phyloP scores from a whole-genome alignment of 2,329 filamentous ascomycete genomes.

The Scedosporium dehoogii region DNA sequence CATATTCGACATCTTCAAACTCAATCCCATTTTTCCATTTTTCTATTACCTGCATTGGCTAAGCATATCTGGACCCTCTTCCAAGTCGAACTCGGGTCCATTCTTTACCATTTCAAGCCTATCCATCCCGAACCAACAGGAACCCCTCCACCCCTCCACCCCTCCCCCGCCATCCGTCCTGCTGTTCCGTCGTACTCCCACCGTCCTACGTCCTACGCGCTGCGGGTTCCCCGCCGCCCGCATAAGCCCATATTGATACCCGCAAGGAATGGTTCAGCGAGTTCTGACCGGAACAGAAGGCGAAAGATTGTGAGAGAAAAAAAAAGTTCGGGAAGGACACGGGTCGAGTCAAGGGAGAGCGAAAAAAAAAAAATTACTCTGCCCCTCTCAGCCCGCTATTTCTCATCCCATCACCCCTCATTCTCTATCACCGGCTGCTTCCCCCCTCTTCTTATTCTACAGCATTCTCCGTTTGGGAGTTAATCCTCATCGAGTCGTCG shows the following conservation, averaged over 20 bases:
- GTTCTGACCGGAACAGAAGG: background rate
- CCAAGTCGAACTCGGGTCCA: no score
- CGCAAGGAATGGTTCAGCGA: conserved; percentile 4
- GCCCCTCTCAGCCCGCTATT: conserved; percentile 6
- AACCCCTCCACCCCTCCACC: background rate
- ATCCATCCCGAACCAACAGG: no score
- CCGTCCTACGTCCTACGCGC: background rate
- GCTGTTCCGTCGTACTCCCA: background rate
- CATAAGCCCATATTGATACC: conserved; percentile 3
- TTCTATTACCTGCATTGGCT: no score
- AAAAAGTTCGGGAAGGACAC: background rate
- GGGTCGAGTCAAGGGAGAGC: background rate
- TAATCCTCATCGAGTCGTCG: background rate
- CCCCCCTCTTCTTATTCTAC: background rate
- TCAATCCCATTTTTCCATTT: no score
- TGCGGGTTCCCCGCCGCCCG: background rate
- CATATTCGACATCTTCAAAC: no score
- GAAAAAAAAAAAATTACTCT: background rate
- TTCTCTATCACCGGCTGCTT: conserved; percentile 7
- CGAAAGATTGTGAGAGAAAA: background rate
- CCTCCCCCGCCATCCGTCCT: background rate
- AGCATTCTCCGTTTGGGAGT: background rate
- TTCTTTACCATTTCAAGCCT: no score
- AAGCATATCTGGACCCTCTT: no score
- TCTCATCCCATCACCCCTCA: conserved; percentile 11